Conservation (phyloP, 2,329 filamentous ascomycete genomes). For the Apiospora malaysiana region DNA sequence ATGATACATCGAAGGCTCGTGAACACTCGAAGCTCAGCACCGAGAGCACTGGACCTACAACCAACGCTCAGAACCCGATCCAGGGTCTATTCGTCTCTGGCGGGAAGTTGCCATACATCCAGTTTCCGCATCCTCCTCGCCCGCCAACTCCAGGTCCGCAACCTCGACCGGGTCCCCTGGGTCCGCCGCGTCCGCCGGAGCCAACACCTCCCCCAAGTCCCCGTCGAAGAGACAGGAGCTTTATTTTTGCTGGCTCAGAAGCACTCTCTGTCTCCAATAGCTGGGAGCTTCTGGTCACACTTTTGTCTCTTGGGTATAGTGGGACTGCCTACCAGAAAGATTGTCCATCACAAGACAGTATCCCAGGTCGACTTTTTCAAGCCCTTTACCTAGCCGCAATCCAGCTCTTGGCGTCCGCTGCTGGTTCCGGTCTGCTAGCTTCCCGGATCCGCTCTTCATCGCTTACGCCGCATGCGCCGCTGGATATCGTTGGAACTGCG, state of each 20-base stretch:
- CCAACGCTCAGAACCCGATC: neutral
- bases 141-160: constrained; percentile 37
- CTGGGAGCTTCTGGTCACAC: neutral
- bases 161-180: constrained; percentile 33
- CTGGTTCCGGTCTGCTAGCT: neutral
- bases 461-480: neutral
- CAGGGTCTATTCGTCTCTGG: neutral
- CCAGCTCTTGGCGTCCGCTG: neutral
- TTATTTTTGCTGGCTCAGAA: neutral
- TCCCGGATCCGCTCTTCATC: neutral
- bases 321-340: neutral
- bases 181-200: constrained; percentile 34
- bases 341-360: neutral
- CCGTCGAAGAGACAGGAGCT: constrained; percentile 11
- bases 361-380: neutral
- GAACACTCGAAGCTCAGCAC: neutral
- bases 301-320: neutral
- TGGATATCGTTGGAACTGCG: neutral
- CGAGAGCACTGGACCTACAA: neutral
- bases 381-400: neutral
- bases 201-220: constrained; percentile 41
- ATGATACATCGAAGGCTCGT: neutral
- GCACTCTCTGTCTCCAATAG: neutral
- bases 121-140: constrained; percentile 34
- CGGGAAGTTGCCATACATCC: neutral